Evolutionary conservation across 1,284 basidiomycete genomes (phyloP).

Genomic region (Pterulicium gracile): DNA sequence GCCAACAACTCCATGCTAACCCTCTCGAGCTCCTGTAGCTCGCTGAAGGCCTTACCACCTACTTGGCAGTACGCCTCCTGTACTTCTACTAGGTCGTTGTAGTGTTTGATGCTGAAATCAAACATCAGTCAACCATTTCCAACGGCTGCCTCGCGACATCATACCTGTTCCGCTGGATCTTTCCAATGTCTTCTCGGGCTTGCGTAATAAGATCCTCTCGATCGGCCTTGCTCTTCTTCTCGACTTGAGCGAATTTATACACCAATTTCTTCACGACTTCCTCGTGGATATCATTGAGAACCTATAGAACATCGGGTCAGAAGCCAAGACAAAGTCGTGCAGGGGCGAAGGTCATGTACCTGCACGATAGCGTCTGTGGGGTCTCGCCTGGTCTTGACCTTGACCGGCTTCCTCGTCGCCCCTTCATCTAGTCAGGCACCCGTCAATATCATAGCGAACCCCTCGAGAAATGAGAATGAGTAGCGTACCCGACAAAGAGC

Average conservation of each 20-base stretch:
- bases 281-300: background rate
- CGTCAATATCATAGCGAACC: no score
- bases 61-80: background rate
- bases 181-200: background rate
- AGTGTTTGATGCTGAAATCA: background rate
- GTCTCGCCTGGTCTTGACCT: no score
- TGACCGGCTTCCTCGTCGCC: no score
- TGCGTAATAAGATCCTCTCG: background rate
- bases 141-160: background rate
- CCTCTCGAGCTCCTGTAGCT: background rate
- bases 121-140: background rate
- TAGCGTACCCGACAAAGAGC: no score
- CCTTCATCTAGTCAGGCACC: no score
- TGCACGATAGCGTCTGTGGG: no score
- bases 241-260: background rate
- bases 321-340: no score
- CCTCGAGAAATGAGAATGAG: no score
- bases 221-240: background rate
- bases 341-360: no score
- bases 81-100: background rate
- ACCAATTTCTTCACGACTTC: background rate
- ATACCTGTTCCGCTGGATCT: constrained; percentile 1
- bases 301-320: no score
- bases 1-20: background rate
- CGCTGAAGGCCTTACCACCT: background rate